Evolutionary conservation across 805 yeast genomes (phyloP).

Genomic region (Ogataea parapolymorpha): DNA sequence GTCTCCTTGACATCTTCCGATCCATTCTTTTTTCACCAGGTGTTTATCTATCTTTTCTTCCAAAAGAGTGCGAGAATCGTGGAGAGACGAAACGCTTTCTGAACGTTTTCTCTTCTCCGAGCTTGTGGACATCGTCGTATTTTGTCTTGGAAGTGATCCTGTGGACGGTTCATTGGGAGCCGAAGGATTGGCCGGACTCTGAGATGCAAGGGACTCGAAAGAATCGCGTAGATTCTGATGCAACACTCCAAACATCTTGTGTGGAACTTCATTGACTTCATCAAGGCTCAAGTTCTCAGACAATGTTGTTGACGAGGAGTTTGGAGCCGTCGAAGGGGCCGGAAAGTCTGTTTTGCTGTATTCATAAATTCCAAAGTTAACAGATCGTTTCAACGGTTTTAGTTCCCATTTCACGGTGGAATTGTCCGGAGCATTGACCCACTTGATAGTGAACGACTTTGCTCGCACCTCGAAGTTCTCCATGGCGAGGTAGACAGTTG

Average conservation of each 20-base stretch:
- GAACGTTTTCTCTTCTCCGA: constrained; percentile 14
- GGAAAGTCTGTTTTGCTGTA: constrained; percentile 21
- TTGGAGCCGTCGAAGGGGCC: constrained; percentile 14
- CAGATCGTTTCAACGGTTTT: constrained; percentile 69
- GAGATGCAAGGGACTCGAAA: constrained; percentile 21
- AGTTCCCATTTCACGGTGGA: constrained; percentile 73
- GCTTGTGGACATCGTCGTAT: neutral
- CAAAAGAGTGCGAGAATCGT: constrained; percentile 28
- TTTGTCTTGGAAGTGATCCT: neutral
- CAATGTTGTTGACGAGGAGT: constrained; percentile 14
- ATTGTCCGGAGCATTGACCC: constrained; percentile 77
- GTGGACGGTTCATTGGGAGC: neutral
- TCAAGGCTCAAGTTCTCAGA: constrained; percentile 25
- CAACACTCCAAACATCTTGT: constrained; percentile 24
- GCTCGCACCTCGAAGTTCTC: constrained; percentile 90
- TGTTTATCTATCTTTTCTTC: constrained; percentile 58
- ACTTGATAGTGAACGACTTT: constrained; percentile 83
- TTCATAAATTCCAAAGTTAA: constrained; percentile 37
- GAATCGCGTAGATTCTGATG: constrained; percentile 21
- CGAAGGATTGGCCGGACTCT: constrained; percentile 1
- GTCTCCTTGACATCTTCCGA: constrained; percentile 57
- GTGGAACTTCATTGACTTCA: constrained; percentile 31
- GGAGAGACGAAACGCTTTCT: constrained; percentile 31
- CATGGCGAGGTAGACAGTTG: constrained; percentile 40
- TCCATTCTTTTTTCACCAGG: constrained; percentile 47